These are phyloP conservation scores for Ganoderma boninense DNA, from an alignment of 1,284 basidiomycete species.

Conservation along the genomic window DNA sequence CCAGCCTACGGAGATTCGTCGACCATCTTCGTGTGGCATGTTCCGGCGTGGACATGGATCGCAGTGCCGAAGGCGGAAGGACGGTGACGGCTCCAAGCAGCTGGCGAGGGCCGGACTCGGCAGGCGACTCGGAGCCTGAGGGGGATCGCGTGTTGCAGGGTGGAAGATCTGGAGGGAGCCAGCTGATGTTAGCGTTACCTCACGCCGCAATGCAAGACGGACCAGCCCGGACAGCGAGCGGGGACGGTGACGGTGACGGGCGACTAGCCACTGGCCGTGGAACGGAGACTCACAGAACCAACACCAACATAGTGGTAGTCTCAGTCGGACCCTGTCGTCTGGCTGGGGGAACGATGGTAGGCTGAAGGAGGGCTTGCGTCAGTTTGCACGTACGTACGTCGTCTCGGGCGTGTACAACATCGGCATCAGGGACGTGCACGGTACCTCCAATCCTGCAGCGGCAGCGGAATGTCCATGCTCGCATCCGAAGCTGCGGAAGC, in stretches of 20 bases:
- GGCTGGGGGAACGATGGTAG: background rate
- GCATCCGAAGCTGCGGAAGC: background rate
- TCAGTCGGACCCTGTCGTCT: background rate
- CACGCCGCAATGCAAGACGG: background rate
- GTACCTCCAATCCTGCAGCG: background rate
- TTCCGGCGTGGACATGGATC: background rate
- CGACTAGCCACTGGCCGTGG: background rate
- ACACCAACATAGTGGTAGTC: no score
- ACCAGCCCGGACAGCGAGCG: no score
- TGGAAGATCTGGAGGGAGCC: background rate
- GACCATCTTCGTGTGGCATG: background rate
- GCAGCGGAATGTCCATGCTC: background rate
- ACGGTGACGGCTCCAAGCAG: background rate
- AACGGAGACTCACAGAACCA: background rate
- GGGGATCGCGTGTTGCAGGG: background rate
- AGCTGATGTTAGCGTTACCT: background rate
- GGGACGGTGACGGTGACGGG: no score
- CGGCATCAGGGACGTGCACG: background rate
- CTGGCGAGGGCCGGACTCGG: background rate
- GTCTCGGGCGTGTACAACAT: background rate
- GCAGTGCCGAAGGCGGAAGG: background rate
- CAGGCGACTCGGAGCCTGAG: background rate
- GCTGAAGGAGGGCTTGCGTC: background rate
- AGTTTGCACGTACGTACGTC: background rate
- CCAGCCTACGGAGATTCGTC: no score